These are phyloP conservation scores for Rhodofomes roseus DNA, from an alignment of 1,284 basidiomycete genomes.

Conservation along the genomic window DNA sequence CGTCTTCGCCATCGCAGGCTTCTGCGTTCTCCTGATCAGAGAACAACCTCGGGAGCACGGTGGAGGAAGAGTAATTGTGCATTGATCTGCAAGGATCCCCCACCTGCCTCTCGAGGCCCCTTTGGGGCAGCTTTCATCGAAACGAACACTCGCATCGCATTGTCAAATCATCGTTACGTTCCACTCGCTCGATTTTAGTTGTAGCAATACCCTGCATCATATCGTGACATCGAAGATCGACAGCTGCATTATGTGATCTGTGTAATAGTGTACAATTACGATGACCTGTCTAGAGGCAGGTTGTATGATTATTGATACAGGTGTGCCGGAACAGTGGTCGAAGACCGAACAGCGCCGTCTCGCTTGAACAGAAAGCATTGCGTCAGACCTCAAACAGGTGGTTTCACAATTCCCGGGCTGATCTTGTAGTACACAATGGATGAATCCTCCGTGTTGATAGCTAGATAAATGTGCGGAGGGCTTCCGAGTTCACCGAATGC, in stretches of 20 bases:
- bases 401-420: slow-evolving; percentile 71
- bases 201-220: background rate
- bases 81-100: slow-evolving; percentile 15
- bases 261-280: background rate
- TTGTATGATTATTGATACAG: background rate
- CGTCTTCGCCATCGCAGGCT: slow-evolving; percentile 67
- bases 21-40: slow-evolving; percentile 61
- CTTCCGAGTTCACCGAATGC: slow-evolving; percentile 50
- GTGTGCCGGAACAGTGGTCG: background rate
- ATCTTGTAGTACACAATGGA: slow-evolving; percentile 82
- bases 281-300: background rate
- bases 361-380: no score
- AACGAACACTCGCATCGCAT: background rate
- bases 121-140: background rate
- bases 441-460: slow-evolving; percentile 70
- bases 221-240: background rate
- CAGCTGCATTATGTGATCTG: background rate
- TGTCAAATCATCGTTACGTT: background rate
- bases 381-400: slow-evolving; percentile 55
- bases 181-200: background rate
- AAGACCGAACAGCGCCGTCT: no score
- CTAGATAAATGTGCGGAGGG: slow-evolving; percentile 58
- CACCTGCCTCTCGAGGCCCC: background rate
- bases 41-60: slow-evolving; percentile 29
- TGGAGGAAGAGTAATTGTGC: slow-evolving; percentile 18